Evolutionary conservation across 495 filamentous ascomycete genomes (phyloP).

Genomic region (Usnea hakonensis): DNA sequence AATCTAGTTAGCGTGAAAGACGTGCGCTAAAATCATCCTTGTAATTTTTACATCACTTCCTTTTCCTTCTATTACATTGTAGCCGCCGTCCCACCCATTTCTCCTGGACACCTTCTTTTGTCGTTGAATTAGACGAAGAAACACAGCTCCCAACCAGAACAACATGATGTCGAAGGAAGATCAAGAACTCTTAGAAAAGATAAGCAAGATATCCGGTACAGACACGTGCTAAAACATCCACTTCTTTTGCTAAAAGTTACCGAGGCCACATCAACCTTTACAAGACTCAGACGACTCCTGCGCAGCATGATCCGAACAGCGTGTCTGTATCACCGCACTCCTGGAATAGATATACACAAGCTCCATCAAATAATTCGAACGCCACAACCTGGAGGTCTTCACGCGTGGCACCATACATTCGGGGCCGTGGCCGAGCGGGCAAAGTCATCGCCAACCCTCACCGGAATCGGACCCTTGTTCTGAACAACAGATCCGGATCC

Average conservation of each 20-base stretch:
- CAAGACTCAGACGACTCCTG: conserved; percentile 51
- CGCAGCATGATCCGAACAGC: conserved; percentile 18
- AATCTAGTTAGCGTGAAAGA: not conserved
- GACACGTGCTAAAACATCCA: conserved; percentile 25
- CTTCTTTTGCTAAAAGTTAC: conserved; percentile 28
- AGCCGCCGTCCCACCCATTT: not conserved
- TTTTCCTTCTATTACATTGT: not conserved
- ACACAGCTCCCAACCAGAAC: not conserved
- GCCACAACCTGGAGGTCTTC: conserved; percentile 19
- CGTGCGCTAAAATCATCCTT: not conserved
- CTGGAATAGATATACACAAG: conserved; percentile 18
- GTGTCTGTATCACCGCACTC: not conserved
- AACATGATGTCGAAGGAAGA: conserved; percentile 58
- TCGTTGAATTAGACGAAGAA: not conserved
- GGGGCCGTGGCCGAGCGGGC: conserved; percentile 40
- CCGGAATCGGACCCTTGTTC: conserved; percentile 63
- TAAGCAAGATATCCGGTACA: conserved; percentile 66
- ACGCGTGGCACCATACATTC: conserved; percentile 37
- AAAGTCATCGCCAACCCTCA: conserved; percentile 37
- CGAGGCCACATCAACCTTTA: conserved; percentile 77
- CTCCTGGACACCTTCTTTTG: not conserved
- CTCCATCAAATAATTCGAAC: conserved; percentile 20
- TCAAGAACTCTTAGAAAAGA: conserved; percentile 66
- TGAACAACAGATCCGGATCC: conserved; percentile 48
- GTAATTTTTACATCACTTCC: not conserved